Evolutionary conservation across 176 grass and related monocot species (phyloP), one percentile per base, ranked within the genome.

Genomic region (Juncus effusus): DNA sequence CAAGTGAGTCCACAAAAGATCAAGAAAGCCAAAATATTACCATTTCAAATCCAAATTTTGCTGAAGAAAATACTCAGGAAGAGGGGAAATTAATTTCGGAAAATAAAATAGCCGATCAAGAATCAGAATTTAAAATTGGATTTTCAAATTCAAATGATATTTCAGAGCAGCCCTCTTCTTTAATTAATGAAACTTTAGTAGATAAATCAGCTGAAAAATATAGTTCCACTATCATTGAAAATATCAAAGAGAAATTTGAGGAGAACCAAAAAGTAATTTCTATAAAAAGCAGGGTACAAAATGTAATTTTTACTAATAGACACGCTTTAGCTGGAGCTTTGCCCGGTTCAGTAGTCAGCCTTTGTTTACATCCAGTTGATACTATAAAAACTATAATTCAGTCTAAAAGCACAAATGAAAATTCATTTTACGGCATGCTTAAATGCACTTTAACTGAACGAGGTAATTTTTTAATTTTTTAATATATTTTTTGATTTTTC

Each of bases 371-470:
- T 79, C 93, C 93, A 38, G 65, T 97, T 84, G 93, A 97, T 84
- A 97, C 93, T 74, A 75, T 97, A 61, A 97, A 97, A 64, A 97
- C 93, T 19, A 75, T 91, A 51, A 84, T 97, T 86, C 93, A 97
- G 59, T 83, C 77, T 61, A 88, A 85, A 52, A 79, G 63, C 67
- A 77, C 36, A 40, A 62, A 80, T 67, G 80, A 76, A 69, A 88
- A 68, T 69, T 97, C 93, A 47, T 81, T 86, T 51, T 86, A 86
- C 64, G 72, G 69, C 56, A 76, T 81, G 58, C 75, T 97, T 53
- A 82, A 82, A 52, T 47, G 4, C 55, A 82, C 80, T 66, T 81
- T 92, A 84, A 77, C 79, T 82, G 82, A 97, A 80, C 88, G 82
- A 77, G 93, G 87, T 97, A 86, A 56, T 54, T 36, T 63, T 79